A percentile compares a stretch with the other conserved stretches of the same genome.
These are phyloP conservation scores for Ogataea wickerhamii DNA, from an alignment of 805 yeast species.

Conservation along the genomic window DNA sequence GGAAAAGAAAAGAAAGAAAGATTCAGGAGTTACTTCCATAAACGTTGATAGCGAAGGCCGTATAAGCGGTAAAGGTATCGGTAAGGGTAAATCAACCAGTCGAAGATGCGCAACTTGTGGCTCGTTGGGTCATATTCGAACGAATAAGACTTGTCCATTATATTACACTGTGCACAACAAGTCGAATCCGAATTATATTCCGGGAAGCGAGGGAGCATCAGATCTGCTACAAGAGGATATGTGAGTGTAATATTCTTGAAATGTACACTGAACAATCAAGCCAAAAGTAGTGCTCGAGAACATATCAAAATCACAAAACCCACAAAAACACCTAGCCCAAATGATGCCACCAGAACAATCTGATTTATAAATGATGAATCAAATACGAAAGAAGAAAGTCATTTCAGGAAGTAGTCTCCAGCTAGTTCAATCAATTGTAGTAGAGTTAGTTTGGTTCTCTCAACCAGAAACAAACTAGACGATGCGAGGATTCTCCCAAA, in stretches of 20 bases:
- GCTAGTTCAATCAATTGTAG: constrained; percentile 15
- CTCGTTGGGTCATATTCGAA: constrained; percentile 89
- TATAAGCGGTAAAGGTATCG: constrained; percentile 63
- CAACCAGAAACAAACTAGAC: constrained; percentile 16
- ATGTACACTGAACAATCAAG: too few relatives aligned
- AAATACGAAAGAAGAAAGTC: too few relatives aligned
- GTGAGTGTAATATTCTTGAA: constrained; percentile 1
- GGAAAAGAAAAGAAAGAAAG: constrained; percentile 41
- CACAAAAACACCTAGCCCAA: too few relatives aligned
- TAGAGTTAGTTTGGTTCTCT: constrained; percentile 21
- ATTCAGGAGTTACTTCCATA: constrained; percentile 31
- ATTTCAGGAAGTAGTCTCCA: constrained; percentile 2
- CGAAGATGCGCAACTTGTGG: constrained; percentile 95
- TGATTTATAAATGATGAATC: too few relatives aligned
- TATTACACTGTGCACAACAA: constrained; percentile 47
- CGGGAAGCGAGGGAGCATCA: constrained; percentile 29
- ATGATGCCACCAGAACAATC: too few relatives aligned
- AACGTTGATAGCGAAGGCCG: constrained; percentile 36
- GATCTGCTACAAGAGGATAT: constrained; percentile 13
- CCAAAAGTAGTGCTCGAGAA: too few relatives aligned
- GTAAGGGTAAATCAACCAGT: constrained; percentile 67
- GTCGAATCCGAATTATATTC: constrained; percentile 34
- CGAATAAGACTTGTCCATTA: constrained; percentile 89
- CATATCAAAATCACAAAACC: too few relatives aligned
- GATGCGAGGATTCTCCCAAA: constrained; percentile 9